Percentiles rank a stretch among this genome's conserved stretches.
Conservation (phyloP, 2,329 filamentous ascomycete species). For the Pseudogymnoascus sp. region DNA sequence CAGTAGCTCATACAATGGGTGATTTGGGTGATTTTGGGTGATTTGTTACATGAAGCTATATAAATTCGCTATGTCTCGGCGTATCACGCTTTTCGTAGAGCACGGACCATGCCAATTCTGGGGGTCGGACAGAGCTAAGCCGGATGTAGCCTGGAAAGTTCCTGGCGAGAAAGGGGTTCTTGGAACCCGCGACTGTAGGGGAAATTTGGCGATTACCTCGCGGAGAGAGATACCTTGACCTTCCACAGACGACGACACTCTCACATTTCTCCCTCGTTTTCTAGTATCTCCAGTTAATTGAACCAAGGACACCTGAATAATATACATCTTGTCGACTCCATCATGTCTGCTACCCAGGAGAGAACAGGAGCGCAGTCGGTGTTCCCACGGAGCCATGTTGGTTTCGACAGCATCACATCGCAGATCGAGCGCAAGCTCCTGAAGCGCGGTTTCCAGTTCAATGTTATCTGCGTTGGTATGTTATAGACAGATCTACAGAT, state of each 20-base stretch:
- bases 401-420: constrained; percentile 99
- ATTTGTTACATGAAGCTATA: constrained; percentile 6
- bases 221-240: constrained; percentile 12
- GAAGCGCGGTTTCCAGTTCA: constrained; percentile 99
- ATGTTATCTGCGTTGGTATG: constrained; percentile 98
- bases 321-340: constrained; percentile 12
- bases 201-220: constrained; percentile 14
- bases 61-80: constrained; percentile 3
- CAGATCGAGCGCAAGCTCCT: constrained; percentile 99
- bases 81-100: constrained; percentile 13
- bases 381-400: constrained; percentile 95
- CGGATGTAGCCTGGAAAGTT: constrained; percentile 11
- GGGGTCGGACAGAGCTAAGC: not conserved
- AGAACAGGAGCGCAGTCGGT: constrained; percentile 36
- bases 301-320: not conserved
- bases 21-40: not conserved
- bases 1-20: constrained; percentile 1
- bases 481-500: constrained; percentile 27
- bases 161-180: constrained; percentile 13
- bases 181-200: constrained; percentile 8
- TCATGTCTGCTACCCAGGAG: constrained; percentile 31
- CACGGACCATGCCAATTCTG: constrained; percentile 9
- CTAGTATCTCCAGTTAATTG: not conserved
- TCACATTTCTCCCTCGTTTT: constrained; percentile 8
- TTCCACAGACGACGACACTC: constrained; percentile 6